Conservation (phyloP, 768 basidiomycete species). For the Termitomyces sp. region DNA sequence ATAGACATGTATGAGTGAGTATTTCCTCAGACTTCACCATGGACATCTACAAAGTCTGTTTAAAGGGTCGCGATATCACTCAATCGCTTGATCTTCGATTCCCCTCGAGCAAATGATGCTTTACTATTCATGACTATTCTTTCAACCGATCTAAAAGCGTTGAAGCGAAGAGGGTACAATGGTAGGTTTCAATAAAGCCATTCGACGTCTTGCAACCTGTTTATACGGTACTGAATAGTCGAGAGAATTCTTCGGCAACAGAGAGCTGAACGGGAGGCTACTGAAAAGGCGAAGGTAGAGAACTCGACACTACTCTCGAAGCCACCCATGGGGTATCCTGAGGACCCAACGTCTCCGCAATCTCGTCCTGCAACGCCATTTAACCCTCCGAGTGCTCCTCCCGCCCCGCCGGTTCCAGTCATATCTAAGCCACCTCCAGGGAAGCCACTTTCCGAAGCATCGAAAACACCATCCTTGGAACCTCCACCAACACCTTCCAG, state of each 20-base stretch:
- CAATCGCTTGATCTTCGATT: conserved; percentile 74
- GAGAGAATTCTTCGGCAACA: conserved; percentile 90
- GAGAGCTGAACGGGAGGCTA: conserved; percentile 57
- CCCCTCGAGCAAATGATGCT: conserved; percentile 81
- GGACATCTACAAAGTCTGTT: background rate
- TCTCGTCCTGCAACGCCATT: conserved; percentile 9
- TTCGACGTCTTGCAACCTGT: background rate
- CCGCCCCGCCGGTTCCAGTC: conserved; percentile 1
- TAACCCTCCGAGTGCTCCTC: conserved; percentile 3
- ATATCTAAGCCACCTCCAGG: conserved; percentile 5
- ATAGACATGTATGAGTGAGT: conserved; percentile 93
- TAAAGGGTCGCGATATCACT: conserved; percentile 80
- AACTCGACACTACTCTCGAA: conserved; percentile 26
- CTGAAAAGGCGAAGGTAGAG: conserved; percentile 40
- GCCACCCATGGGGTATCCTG: conserved; percentile 7
- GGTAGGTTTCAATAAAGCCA: conserved; percentile 33
- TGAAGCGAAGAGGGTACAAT: conserved; percentile 84
- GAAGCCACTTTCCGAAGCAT: conserved; percentile 1
- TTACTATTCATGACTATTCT: conserved; percentile 92
- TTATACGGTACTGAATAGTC: conserved; percentile 40
- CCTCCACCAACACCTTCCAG: conserved; percentile 7
- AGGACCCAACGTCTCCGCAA: background rate
- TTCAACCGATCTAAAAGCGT: conserved; percentile 79
- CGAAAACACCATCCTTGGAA: background rate
- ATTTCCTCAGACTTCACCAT: background rate